Base-by-base conservation (phyloP, 2,329 filamentous ascomycete genomes). In the Thelonectria blattea region DNA sequence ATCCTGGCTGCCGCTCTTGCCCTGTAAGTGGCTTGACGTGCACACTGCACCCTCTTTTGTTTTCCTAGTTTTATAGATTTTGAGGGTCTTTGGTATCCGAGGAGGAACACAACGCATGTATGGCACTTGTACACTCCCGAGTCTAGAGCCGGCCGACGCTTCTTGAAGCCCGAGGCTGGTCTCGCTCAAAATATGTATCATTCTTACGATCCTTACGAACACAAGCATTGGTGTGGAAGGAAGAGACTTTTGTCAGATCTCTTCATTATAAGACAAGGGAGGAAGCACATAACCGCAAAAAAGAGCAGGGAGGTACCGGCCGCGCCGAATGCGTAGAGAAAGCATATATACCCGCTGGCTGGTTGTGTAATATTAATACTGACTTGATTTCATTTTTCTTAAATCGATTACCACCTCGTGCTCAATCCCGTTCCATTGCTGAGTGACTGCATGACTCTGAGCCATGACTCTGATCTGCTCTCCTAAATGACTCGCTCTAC, bases 181-280 rank as follows among this genome's bases (percentile, higher is more conserved):
- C 46, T 61, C 55, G 48, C 61, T 60, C 56, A 62, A 64, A 62
- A 71, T 62, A 71, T 67, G 70, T 83, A 76, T 74, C 74, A 78
- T 84, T 84, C 81, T 83, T 80, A 85, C 83, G 82, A 83, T 85
- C 82, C 80, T 84, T 84, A 82, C 78, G 79, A 82, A 77, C 73
- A 73, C 66, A 71, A 69, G 68, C 65, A 70, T 71, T 72, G 67
- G 65, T 68, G 71, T 65, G 66, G 64, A 69, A 59, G 62, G 60
- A 67, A 60, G 61, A 66, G 62, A 56, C 61, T 68, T 56, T 56
- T 55, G 41, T 56, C 48, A 34, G 53, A 58, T 52, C 61, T 58
- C 59, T 51, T 64, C 43, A 45, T 49, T 64, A 7, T 9, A 41
- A 61, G 55, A 64, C 61, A 56, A 47, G 57, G 66, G 64, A 53